Evolutionary conservation across 139 green algal genomes (phyloP), one percentile per base, ranked within the genome.

Genomic region (Chlorella vulgaris): DNA sequence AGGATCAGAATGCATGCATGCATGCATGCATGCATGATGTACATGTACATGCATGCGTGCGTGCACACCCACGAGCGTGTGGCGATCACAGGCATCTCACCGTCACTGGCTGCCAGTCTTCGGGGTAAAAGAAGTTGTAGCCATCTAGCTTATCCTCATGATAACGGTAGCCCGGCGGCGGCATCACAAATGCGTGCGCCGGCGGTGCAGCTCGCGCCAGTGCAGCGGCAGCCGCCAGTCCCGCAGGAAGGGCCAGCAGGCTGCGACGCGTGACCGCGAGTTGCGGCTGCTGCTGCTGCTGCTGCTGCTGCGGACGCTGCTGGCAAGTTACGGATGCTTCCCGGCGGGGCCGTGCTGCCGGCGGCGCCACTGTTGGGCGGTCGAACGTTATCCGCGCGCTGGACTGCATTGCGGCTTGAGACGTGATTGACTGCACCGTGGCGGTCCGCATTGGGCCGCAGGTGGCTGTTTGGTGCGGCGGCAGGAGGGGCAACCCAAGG

Each of bases 91-190:
- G n/a, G n/a, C 5, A 58, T 58, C 86, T 60, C 82, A 90, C 86
- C 7, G 92, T 96, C 1, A 98, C 92, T 7, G 82, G 80, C 21
- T 87, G 73, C 92, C 93, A 97, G 62, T 82, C 76, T 28, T 93
- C 87, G 0, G 94, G 94, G 58, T 91, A 95, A 26, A 94, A 76
- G 78, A 98, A 97, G 0, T 73, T 86, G 85, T 97, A 98, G 47
- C 94, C 94, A 81, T 98, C 94, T 24, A 98, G 86, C 76, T 91
- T 94, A 80, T 97, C 94, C 7, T 88, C 65, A 19, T 92, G 86
- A 21, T 76, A 26, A 4, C 88, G 77, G 70, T 39, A 69, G 33
- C 47, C 77, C 2, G 77, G 29, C 1, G 77, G 77, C 24, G 77
- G 77, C 43, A 50, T 67, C 21, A 82, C 43, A 47, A 82, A 63